Conservation (phyloP, 768 basidiomycete genomes). For the Megacollybia marginata region DNA sequence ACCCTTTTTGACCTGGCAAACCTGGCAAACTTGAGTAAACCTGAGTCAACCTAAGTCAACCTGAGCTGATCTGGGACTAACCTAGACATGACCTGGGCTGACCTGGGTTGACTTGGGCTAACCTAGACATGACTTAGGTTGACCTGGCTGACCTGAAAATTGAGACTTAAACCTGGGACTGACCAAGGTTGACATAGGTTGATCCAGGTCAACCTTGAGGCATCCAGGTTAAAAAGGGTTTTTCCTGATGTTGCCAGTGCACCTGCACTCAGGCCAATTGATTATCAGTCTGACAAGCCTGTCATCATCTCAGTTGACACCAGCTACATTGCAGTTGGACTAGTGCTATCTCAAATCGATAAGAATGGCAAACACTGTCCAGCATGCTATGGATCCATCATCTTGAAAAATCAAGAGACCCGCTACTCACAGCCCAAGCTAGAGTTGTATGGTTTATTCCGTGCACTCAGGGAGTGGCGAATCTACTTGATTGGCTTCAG, state of each 20-base stretch:
- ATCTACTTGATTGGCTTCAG: conserved; percentile 13
- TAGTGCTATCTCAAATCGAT: conserved; percentile 23
- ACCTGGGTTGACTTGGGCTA: no score
- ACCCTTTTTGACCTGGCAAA: no score
- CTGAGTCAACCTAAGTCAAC: no score
- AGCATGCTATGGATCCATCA: conserved; percentile 12
- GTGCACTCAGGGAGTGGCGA: conserved; percentile 15
- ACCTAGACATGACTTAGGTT: no score
- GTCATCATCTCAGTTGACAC: conserved; percentile 27
- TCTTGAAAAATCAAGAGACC: conserved; percentile 19
- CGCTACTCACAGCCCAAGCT: conserved; percentile 27
- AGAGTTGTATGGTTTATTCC: conserved; percentile 25
- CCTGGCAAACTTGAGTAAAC: no score
- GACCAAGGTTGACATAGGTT: no score
- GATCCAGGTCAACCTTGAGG: no score
- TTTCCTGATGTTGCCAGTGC: conserved; percentile 4
- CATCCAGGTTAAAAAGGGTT: no score
- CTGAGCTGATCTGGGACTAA: no score
- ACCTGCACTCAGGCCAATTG: conserved; percentile 21
- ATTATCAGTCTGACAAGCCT: conserved; percentile 18
- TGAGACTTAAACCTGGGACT: no score
- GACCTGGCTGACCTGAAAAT: no score
- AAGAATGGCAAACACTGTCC: conserved; percentile 5
- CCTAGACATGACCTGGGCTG: no score
- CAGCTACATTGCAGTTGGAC: conserved; percentile 19